Evolutionary conservation across 164 flowering plant genomes (phyloP), one percentile per base, ranked within the genome.

Genomic region (Pachysandra terminalis): DNA sequence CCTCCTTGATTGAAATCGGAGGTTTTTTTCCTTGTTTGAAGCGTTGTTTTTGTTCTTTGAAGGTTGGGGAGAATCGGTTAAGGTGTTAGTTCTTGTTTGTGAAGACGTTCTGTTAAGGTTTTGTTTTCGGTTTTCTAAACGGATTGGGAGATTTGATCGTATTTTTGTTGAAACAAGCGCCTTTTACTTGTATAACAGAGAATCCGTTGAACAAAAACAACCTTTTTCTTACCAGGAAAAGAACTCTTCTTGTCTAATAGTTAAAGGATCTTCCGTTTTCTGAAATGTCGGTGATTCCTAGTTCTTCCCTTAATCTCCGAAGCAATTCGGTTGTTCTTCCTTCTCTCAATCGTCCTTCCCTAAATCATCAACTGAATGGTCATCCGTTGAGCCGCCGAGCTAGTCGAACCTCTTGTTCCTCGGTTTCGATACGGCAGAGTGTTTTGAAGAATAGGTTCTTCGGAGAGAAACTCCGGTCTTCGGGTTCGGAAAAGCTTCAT

Each of bases 401-500:
- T 16, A 71, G 37, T 51, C 69, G 71, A 53, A 41, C 74, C 49
- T 67, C 72, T 3, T 53, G 75, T 35, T 71, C 81, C 67, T 63
- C 67, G 49, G 76, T 54, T 3, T 22, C 75, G 3, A 73, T 55
- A 48, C 63, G 74, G 25, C 35, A 72, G 19, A n/a, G 65, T 51
- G 71, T 66, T 23, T 25, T 63, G 65, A 89, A 81, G 61, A 84
- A 68, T 51, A 79, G 56, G 54, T 77, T 90, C 32, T 71, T 79
- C 21, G 96, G 97, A 24, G 48, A 81, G 16, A 77, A 73, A 51
- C 35, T 89, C 64, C 72, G 83, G 24, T 24, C 67, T 13, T 58
- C 77, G 25, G 80, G 83, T 56, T 73, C 81, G 13, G 86, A 80
- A 67, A 78, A 77, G 71, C 45, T 78, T n/a, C 90, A 78, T n/a